Evolutionary conservation across 306 rosid genomes (phyloP).

Genomic region (Gastrolobium villosum): DNA sequence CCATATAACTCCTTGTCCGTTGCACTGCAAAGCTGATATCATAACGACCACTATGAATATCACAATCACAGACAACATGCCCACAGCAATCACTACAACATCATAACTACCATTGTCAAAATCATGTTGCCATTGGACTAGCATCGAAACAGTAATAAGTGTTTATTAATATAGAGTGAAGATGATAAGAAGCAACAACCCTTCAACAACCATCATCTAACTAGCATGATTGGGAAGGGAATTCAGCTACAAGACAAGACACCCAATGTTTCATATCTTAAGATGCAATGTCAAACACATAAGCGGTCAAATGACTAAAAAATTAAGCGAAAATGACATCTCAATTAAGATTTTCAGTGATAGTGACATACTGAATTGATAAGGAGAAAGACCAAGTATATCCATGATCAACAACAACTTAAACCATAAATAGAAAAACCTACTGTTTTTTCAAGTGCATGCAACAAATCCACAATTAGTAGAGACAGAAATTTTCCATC

Average conservation of each 20-base stretch:
- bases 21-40: conserved; percentile 6
- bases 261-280: conserved; percentile 26
- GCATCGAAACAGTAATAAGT: background rate
- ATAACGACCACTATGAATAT: background rate
- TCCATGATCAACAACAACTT: conserved; percentile 40
- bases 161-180: background rate
- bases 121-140: background rate
- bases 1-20: background rate
- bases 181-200: background rate
- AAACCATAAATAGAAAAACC: conserved; percentile 50
- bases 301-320: conserved; percentile 22
- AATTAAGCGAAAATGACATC: conserved; percentile 40
- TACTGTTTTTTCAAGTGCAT: conserved; percentile 41
- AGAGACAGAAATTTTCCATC: conserved; percentile 38
- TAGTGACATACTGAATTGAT: conserved; percentile 40
- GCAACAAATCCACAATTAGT: conserved; percentile 44
- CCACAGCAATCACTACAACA: background rate
- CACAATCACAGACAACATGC: background rate
- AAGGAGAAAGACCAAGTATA: conserved; percentile 46
- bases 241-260: background rate
- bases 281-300: conserved; percentile 28
- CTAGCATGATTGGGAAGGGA: background rate
- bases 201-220: background rate
- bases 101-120: background rate
- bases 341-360: conserved; percentile 40